Evolutionary conservation across 2,329 filamentous ascomycete species (phyloP).

Genomic region (Pseudogymnoascus sp.): DNA sequence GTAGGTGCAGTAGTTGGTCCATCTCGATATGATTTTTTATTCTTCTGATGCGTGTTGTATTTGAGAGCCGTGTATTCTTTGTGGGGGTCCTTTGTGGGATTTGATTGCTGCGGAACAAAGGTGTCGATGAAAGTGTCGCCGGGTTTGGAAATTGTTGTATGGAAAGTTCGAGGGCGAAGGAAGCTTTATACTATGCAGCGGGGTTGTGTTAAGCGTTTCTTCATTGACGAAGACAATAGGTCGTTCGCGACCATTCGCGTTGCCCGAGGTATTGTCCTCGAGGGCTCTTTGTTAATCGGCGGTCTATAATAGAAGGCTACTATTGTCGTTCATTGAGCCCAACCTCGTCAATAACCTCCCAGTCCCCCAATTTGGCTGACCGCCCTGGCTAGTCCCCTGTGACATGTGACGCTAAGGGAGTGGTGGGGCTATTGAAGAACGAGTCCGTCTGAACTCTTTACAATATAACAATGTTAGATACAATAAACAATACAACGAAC

Average conservation of each 20-base stretch:
- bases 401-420: neutral
- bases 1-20: slow-evolving; percentile 20
- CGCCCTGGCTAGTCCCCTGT: slow-evolving; percentile 2
- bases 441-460: neutral
- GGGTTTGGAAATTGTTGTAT: neutral
- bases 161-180: neutral
- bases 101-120: neutral
- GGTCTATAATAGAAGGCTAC: neutral
- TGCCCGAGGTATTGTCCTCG: neutral
- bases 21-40: slow-evolving; percentile 4
- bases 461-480: neutral
- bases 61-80: neutral
- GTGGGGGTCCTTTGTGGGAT: neutral
- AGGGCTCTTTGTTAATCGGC: neutral
- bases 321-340: neutral
- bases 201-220: neutral
- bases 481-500: neutral
- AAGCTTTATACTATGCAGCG: slow-evolving; percentile 1
- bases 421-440: slow-evolving; percentile 1
- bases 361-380: neutral
- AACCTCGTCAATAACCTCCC: neutral
- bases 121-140: neutral
- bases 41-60: neutral
- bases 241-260: neutral
- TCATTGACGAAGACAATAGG: neutral